Evolutionary conservation across 805 yeast species (phyloP).

Genomic region (Helenozyma baotianmanensis): DNA sequence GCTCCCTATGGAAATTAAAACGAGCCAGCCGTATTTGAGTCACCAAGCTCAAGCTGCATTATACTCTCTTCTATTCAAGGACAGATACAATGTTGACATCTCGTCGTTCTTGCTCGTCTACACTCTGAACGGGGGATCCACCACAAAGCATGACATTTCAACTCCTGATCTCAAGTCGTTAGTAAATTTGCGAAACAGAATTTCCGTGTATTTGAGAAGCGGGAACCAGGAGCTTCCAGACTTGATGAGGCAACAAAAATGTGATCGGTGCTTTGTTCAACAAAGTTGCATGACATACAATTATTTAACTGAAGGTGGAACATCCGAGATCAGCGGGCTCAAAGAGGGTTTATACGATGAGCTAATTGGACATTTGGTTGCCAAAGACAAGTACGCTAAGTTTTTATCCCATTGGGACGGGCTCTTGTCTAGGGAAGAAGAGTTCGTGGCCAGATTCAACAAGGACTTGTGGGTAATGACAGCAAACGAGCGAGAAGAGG

Average conservation of each 20-base stretch:
- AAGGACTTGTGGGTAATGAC: conserved; percentile 69
- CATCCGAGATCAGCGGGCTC: conserved; percentile 50
- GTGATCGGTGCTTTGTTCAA: conserved; percentile 58
- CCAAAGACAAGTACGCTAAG: conserved; percentile 34
- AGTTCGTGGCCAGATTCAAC: conserved; percentile 45
- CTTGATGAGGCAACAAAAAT: conserved; percentile 44
- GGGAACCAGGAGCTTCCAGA: conserved; percentile 52
- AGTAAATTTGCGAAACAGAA: conserved; percentile 64
- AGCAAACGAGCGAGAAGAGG: conserved; percentile 53
- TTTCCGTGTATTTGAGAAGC: conserved; percentile 56
- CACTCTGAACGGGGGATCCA: conserved; percentile 51
- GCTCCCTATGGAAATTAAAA: conserved; percentile 85
- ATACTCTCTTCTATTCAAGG: conserved; percentile 74
- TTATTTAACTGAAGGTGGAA: conserved; percentile 56
- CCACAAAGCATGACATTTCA: conserved; percentile 50
- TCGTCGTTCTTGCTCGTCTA: conserved; percentile 67
- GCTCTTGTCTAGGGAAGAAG: conserved; percentile 70
- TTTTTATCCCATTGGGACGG: conserved; percentile 74
- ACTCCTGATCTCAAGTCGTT: conserved; percentile 60
- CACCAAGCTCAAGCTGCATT: conserved; percentile 86
- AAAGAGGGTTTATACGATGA: conserved; percentile 42
- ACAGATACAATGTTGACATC: conserved; percentile 69
- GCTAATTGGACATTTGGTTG: conserved; percentile 47
- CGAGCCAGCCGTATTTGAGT: conserved; percentile 63
- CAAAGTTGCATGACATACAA: conserved; percentile 63